Percentiles rank a stretch among this genome's conserved stretches.
These are phyloP conservation scores for Leptographium wingfieldii DNA, from an alignment of 2,329 filamentous ascomycete genomes.

Conservation along the genomic window DNA sequence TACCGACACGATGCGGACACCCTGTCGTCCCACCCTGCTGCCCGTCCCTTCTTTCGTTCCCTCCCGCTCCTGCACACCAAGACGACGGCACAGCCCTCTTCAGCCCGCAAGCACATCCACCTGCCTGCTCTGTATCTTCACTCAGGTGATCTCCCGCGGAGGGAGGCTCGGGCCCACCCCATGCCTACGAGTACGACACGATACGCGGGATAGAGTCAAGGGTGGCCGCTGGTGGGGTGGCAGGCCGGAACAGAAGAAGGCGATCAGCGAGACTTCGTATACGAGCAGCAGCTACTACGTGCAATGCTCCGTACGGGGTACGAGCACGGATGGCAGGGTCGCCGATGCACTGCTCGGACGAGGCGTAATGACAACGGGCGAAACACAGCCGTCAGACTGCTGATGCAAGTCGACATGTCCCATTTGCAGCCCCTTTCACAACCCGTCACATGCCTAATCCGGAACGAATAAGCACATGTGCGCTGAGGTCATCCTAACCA, in stretches of 20 bases:
- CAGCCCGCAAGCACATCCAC: slow-evolving; percentile 1
- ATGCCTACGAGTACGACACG: neutral
- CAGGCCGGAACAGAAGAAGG: neutral
- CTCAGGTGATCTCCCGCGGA: slow-evolving; percentile 7
- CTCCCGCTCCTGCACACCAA: slow-evolving; percentile 4
- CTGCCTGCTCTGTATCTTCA: neutral
- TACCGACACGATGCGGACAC: neutral
- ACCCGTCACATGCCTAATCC: neutral
- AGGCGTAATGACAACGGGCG: neutral
- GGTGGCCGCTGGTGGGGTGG: neutral
- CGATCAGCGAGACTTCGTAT: neutral
- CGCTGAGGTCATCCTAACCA: neutral
- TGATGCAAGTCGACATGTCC: neutral
- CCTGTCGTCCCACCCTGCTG: neutral
- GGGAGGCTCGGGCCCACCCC: neutral
- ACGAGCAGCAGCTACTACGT: neutral
- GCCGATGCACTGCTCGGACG: neutral
- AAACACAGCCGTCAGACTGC: neutral
- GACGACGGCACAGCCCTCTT: slow-evolving; percentile 6
- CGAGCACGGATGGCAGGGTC: no score
- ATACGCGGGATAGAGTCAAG: neutral
- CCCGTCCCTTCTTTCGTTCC: slow-evolving; percentile 3
- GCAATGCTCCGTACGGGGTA: no score
- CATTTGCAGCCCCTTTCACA: neutral
- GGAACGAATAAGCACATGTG: neutral